phyloP scores from a whole-genome alignment of 2,329 filamentous ascomycete genomes.

The Cercospora brassicicola region DNA sequence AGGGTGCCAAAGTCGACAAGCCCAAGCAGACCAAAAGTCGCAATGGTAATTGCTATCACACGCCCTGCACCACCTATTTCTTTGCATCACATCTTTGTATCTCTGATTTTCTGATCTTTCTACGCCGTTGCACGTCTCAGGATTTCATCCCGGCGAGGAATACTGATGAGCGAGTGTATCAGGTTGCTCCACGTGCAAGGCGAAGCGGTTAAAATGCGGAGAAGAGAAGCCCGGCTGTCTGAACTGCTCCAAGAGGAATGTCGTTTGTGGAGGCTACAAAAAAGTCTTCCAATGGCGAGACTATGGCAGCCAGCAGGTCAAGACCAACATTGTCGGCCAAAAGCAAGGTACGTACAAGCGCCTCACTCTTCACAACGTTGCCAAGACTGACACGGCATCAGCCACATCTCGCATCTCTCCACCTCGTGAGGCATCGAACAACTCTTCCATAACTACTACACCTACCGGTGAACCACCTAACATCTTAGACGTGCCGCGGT shows the following conservation, averaged over 20 bases:
- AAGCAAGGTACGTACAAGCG: slow-evolving; percentile 14
- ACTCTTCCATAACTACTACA: slow-evolving; percentile 1
- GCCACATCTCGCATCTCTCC: slow-evolving; percentile 12
- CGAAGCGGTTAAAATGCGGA: slow-evolving; percentile 71
- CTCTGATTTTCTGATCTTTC: background rate
- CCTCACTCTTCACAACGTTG: background rate
- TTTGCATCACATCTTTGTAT: background rate
- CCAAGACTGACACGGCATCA: slow-evolving; percentile 14
- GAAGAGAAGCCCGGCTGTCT: slow-evolving; percentile 59
- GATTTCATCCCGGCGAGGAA: slow-evolving; percentile 8
- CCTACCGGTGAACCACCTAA: slow-evolving; percentile 7
- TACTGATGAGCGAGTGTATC: slow-evolving; percentile 29
- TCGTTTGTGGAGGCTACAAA: slow-evolving; percentile 69
- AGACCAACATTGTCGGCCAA: slow-evolving; percentile 44
- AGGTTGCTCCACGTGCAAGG: slow-evolving; percentile 74
- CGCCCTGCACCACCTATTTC: slow-evolving; percentile 12
- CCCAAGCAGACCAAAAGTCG: slow-evolving; percentile 74
- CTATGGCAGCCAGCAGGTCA: slow-evolving; percentile 48
- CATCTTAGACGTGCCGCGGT: background rate
- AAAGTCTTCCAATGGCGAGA: slow-evolving; percentile 75
- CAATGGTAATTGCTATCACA: slow-evolving; percentile 59
- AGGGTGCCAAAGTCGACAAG: slow-evolving; percentile 51
- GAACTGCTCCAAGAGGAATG: slow-evolving; percentile 56
- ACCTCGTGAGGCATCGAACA: background rate
- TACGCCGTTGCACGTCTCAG: background rate